Evolutionary conservation across 441 rosid genomes (phyloP), one percentile per base, ranked within the genome.

Genomic region (Codiaeum variegatum): DNA sequence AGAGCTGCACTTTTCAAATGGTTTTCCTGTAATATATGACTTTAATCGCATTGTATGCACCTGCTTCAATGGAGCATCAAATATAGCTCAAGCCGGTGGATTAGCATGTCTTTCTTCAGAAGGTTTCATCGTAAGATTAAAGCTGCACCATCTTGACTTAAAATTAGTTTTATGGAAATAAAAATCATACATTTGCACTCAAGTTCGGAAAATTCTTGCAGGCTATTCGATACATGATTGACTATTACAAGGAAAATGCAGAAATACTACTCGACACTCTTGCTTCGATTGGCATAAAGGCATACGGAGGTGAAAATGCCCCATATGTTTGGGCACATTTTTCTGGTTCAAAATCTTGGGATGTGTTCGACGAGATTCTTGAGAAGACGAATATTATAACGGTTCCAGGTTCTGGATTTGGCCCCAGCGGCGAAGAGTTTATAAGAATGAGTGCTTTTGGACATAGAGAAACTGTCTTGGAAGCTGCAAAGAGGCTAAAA

Each of bases 51-150:
- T 90, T 51, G 85, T 88, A 10, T 82, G 89, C 46, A 90, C 96
- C 28, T 87, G 92, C 74, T 90, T 88, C 77, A 88, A 87, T 75
- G 93, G 92, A 62, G 88, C 93, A 49, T 91, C 96, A 11, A 88
- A 78, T 67, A 86, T 91, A 19, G 80, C 91, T 11, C 93, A 91
- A 64, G 88, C 88, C 0, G 91, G 93, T 67, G 93, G 93, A 29
- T 67, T 90, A 15, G 86, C 89, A n/a, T 86, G 93, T 29, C 93
- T 91, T 75, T 85, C 93, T 40, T 29, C 86, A 0, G 74, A 67
- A 61, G 91, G 92, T 66, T 83, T 84, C 58, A 75, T 63, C 85
- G 94, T 85, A 77, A 31, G 68, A 38, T 21, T 34, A 46, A 59
- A 18, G n/a, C n/a, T 10, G 49, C 49, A 10, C 49, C 1, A 3